phyloP scores from a whole-genome alignment of 352 stramenopile genomes.

The Phytophthora multivora region DNA sequence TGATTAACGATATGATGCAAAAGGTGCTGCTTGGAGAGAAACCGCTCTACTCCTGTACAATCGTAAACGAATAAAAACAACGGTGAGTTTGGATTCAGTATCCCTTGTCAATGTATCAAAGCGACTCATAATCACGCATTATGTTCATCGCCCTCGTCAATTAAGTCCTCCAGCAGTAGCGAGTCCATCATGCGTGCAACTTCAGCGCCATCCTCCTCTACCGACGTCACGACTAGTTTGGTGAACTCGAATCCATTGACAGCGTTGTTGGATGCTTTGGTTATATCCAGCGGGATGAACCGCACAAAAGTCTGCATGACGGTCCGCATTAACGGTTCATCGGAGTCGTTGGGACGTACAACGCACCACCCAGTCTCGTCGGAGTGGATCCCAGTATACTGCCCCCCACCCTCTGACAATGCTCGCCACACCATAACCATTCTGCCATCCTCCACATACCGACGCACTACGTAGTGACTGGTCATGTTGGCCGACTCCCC shows the following conservation, averaged over 20 bases:
- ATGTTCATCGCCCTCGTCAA: neutral
- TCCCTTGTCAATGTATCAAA: neutral
- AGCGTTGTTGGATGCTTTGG: neutral
- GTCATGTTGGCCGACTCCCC: constrained; percentile 12
- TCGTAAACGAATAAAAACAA: neutral
- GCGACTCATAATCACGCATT: too few species aligned
- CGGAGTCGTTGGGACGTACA: constrained; percentile 28
- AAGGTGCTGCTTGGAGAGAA: neutral
- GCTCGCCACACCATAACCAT: constrained; percentile 64
- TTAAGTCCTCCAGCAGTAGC: constrained; percentile 16
- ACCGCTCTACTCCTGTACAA: too few species aligned
- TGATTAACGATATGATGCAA: neutral
- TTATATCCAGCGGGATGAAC: constrained; percentile 21
- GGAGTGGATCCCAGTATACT: constrained; percentile 44
- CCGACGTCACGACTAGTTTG: constrained; percentile 31
- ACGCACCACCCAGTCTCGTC: constrained; percentile 64
- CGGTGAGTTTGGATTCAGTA: too few species aligned
- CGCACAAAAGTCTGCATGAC: constrained; percentile 32
- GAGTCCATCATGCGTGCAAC: constrained; percentile 34
- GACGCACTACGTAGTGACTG: constrained; percentile 33
- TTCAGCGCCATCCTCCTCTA: constrained; percentile 26
- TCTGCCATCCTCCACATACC: constrained; percentile 41
- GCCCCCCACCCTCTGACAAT: constrained; percentile 37
- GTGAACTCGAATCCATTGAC: constrained; percentile 28
- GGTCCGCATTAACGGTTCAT: constrained; percentile 9